These are phyloP conservation scores for Tylopilus cervinicoccineus DNA, from an alignment of 768 basidiomycete genomes.

Conservation along the genomic window DNA sequence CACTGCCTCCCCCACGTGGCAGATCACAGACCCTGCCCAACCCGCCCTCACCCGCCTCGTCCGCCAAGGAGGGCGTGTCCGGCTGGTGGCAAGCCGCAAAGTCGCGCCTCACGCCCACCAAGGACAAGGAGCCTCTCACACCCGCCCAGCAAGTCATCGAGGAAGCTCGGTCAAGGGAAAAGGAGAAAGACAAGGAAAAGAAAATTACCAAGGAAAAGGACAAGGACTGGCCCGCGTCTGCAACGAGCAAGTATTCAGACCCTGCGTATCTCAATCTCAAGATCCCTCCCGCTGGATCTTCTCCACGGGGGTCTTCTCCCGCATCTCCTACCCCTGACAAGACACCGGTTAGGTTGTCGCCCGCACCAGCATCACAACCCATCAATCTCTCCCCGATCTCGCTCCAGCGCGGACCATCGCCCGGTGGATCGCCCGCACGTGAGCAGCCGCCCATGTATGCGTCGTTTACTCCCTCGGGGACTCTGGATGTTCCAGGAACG, in stretches of 20 bases:
- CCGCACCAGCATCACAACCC: conserved; percentile 39
- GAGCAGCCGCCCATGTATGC: conserved; percentile 73
- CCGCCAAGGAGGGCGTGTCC: conserved; percentile 52
- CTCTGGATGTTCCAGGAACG: conserved; percentile 71
- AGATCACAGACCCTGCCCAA: conserved; percentile 53
- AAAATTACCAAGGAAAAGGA: conserved; percentile 39
- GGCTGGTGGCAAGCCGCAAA: conserved; percentile 78
- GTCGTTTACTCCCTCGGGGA: conserved; percentile 66
- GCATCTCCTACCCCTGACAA: conserved; percentile 58
- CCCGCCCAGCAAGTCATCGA: conserved; percentile 81
- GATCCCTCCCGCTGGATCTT: conserved; percentile 44
- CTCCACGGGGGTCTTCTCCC: conserved; percentile 48
- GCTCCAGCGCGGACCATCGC: conserved; percentile 46
- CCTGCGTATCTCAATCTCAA: conserved; percentile 56
- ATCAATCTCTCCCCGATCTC: conserved; percentile 62
- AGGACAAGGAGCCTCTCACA: conserved; percentile 69
- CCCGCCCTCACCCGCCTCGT: conserved; percentile 59
- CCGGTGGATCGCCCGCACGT: conserved; percentile 31
- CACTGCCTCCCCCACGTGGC: conserved; percentile 58
- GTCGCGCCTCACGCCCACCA: conserved; percentile 73
- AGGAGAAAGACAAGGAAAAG: conserved; percentile 40
- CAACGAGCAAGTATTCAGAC: conserved; percentile 52
- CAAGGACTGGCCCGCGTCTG: conserved; percentile 55
- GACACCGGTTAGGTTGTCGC: conserved; percentile 28
- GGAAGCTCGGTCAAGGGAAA: conserved; percentile 67